Base-by-base conservation (phyloP, 208 protist species). In the Trypanosoma cruzi region DNA sequence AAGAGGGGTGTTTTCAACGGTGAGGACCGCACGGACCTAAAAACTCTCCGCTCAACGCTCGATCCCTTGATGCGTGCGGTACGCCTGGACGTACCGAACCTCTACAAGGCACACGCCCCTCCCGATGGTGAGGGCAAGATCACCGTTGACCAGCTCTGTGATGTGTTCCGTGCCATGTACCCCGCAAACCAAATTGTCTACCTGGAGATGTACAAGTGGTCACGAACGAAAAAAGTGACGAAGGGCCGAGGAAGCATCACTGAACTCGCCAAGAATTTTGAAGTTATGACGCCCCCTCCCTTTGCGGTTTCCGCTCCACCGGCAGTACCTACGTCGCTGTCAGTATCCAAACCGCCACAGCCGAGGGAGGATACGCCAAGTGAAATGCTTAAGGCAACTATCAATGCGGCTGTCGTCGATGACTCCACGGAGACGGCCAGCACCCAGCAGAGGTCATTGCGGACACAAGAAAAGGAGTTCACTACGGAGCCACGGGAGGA, bases 201-300 rank as follows among this genome's bases (percentile, higher is more conserved):
- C 34, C 8, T 66, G 31, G 68, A 73, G 6, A 66, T 64, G 56
- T 73, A 61, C 40, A 66, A 64, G 57, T 73, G 68, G 68, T 32
- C 68, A 29, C 55, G 68, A 6, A 56, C 68, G 16, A 69, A 60
- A 13, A 69, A 62, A 40, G 31, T 60, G 13, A 29, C 59, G 60
- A 69, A 69, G 34, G 22, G 36, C 7, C 14, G 36, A 29, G 64
- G 54, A 52, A 37, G 24, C 42, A 28, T 62, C n/a, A 50, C 29
- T 5, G 64, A 34, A 37, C 50, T 22, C 8, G 36, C 53, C 49
- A 69, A 53, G 32, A 31, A 20, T 26, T 69, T 69, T 69, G 54
- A 56, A 1, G 31, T 4, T 24, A 24, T 4, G 20, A 26, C 10
- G 10, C 18, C 31, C 18, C 11, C 31, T 14, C 11, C 11, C 5